These are phyloP conservation scores for Blastomyces parvus DNA, from an alignment of 2,329 filamentous ascomycete species.

Conservation along the genomic window DNA sequence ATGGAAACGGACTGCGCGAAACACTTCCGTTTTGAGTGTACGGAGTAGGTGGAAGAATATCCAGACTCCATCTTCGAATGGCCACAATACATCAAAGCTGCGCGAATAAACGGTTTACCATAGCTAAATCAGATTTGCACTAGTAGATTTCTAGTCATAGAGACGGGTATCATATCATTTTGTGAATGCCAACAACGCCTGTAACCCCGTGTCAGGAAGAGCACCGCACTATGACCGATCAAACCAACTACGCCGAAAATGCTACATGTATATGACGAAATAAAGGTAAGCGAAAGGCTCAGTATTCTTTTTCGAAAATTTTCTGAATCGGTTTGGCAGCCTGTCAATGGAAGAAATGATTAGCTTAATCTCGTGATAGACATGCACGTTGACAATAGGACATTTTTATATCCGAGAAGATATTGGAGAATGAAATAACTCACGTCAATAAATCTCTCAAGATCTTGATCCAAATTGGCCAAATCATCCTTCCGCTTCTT, in stretches of 20 bases:
- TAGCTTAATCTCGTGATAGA: slow-evolving; percentile 12
- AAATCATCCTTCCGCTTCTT: slow-evolving; percentile 91
- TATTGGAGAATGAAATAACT: slow-evolving; percentile 25
- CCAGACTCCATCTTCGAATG: background rate
- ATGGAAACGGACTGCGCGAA: background rate
- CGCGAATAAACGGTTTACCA: background rate
- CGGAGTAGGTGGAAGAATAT: background rate
- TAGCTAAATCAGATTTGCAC: background rate
- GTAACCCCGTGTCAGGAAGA: background rate
- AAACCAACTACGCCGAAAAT: slow-evolving; percentile 1
- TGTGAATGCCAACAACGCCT: background rate
- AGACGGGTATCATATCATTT: slow-evolving; percentile 3
- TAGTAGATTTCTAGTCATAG: background rate
- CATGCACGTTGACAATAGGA: slow-evolving; percentile 11
- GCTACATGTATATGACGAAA: background rate
- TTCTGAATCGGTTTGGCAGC: slow-evolving; percentile 82
- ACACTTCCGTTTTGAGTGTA: background rate
- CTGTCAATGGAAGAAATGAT: slow-evolving; percentile 34
- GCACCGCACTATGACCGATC: background rate
- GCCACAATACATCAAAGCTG: background rate
- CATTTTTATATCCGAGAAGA: background rate
- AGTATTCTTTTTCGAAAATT: slow-evolving; percentile 66
- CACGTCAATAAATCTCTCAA: slow-evolving; percentile 90
- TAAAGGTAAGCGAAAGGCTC: background rate
- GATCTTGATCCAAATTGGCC: slow-evolving; percentile 77